A percentile compares a stretch with the other conserved stretches of the same genome.
These are phyloP conservation scores for Fusarium palustre DNA, from an alignment of 2,329 filamentous ascomycete species.

Conservation along the genomic window DNA sequence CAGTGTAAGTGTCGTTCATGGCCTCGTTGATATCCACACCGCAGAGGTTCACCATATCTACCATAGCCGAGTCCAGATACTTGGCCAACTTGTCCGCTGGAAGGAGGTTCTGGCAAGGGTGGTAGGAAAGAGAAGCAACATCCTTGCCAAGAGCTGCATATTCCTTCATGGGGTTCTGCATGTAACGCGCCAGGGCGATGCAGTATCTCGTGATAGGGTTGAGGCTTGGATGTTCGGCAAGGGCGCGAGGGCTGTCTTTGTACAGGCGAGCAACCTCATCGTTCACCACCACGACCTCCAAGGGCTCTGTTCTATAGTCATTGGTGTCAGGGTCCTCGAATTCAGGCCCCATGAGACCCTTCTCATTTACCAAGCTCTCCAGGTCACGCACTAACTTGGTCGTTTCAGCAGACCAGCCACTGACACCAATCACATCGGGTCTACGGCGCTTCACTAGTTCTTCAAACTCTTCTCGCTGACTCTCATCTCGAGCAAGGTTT, in stretches of 20 bases:
- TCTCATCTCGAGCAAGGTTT: conserved; percentile 79
- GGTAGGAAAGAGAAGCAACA: conserved; percentile 86
- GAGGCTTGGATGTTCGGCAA: conserved; percentile 83
- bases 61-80: conserved; percentile 93
- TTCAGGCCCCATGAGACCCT: conserved; percentile 81
- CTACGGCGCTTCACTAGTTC: conserved; percentile 82
- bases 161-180: conserved; percentile 96
- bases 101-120: conserved; percentile 88
- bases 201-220: conserved; percentile 87
- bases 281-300: conserved; percentile 93
- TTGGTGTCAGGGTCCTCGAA: conserved; percentile 83
- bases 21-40: conserved; percentile 97
- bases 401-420: conserved; percentile 89
- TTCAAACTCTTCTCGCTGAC: conserved; percentile 75
- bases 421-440: conserved; percentile 90
- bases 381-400: conserved; percentile 85
- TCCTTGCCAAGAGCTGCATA: conserved; percentile 94
- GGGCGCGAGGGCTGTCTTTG: conserved; percentile 86
- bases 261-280: conserved; percentile 98
- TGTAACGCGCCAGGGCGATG: conserved; percentile 86
- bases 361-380: conserved; percentile 80
- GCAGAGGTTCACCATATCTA: conserved; percentile 97
- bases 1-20: conserved; percentile 81
- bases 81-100: conserved; percentile 88
- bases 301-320: conserved; percentile 78